Evolutionary conservation across 345 rosid genomes (phyloP).

Genomic region (Camelina neglecta): DNA sequence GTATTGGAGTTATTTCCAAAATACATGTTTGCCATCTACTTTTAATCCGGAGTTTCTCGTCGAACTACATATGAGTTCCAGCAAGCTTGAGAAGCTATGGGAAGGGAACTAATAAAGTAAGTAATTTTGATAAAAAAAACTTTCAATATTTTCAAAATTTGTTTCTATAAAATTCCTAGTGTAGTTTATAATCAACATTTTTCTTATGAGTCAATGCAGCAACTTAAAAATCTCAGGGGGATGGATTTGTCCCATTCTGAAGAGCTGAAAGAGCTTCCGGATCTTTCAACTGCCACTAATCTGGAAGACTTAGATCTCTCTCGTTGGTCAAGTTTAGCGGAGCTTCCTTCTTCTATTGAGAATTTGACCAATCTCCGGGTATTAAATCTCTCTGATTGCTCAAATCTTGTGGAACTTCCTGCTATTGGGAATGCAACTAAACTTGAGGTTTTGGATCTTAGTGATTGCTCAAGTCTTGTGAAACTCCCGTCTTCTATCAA

Average conservation of each 20-base stretch:
- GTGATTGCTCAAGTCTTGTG: neutral
- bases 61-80: too few species aligned
- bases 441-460: fast-evolving
- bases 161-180: too few species aligned
- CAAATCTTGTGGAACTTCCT: neutral
- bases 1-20: neutral
- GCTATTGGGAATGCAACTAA: neutral
- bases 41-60: neutral
- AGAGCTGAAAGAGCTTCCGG: neutral
- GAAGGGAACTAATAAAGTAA: too few species aligned
- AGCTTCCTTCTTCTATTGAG: too few species aligned
- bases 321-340: too few species aligned
- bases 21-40: constrained; percentile 19
- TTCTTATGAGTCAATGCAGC: neutral
- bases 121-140: too few species aligned
- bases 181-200: too few species aligned
- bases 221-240: neutral
- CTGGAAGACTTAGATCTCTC: too few species aligned
- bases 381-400: fast-evolving
- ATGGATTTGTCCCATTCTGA: neutral
- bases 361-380: neutral
- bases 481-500: neutral
- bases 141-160: too few species aligned
- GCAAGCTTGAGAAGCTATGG: too few species aligned
- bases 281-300: neutral